Conservation (phyloP, 192 early-diverging fungal genomes). For the Entomortierella lignicola region DNA sequence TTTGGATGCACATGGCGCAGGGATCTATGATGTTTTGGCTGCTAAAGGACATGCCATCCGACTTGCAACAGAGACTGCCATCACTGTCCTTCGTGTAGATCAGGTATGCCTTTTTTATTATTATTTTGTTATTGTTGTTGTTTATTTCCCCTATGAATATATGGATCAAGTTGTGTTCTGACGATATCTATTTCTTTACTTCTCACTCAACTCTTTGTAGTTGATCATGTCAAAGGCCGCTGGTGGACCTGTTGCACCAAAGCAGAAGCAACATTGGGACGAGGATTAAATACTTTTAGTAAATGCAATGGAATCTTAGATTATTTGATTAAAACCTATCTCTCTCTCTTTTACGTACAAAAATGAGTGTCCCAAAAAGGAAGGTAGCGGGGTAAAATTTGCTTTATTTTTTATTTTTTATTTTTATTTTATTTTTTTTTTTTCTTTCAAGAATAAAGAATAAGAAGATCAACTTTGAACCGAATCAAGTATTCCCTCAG, state of each 20-base stretch:
- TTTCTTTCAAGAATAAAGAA: neutral
- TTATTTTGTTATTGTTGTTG: neutral
- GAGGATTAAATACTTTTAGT: constrained; percentile 64
- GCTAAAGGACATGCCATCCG: constrained; percentile 92
- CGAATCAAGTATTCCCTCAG: neutral
- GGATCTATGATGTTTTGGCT: constrained; percentile 84
- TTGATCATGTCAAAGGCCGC: constrained; percentile 99
- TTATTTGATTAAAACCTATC: too few relatives aligned
- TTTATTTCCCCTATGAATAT: neutral
- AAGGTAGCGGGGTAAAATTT: constrained; percentile 1
- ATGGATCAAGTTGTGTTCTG: too few relatives aligned
- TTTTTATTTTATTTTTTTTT: neutral
- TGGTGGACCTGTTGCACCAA: constrained; percentile 92
- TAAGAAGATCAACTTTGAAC: neutral
- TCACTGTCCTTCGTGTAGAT: constrained; percentile 96
- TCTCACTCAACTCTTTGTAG: constrained; percentile 53
- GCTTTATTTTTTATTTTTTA: neutral
- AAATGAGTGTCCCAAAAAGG: constrained; percentile 5
- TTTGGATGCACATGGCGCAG: constrained; percentile 78
- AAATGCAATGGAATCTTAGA: too few relatives aligned
- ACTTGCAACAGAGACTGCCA: constrained; percentile 90
- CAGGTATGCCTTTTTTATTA: constrained; percentile 65
- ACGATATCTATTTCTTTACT: neutral
- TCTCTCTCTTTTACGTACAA: neutral
- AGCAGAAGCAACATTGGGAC: constrained; percentile 92